phyloP scores from a whole-genome alignment of 345 rosid genomes.

The Noccaea caerulescens region DNA sequence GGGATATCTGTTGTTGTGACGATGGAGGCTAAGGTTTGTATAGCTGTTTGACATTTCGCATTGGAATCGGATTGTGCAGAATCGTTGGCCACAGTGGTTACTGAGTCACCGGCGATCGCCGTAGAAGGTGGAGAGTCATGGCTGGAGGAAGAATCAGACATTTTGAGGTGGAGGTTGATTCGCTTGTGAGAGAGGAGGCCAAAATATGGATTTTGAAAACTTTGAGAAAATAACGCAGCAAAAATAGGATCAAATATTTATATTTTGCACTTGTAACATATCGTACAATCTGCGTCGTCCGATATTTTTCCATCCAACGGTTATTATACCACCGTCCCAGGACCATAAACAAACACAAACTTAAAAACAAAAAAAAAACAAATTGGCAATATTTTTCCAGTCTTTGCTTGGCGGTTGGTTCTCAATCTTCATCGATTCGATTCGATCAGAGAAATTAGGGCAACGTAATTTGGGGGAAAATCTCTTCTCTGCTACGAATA shows the following conservation, averaged over 20 bases:
- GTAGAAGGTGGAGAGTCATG: slow-evolving; percentile 35
- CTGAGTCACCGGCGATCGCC: slow-evolving; percentile 2
- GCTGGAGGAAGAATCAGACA: slow-evolving; percentile 40
- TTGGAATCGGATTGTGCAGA: slow-evolving; percentile 24
- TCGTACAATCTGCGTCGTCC: neutral
- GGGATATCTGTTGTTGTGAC: slow-evolving; percentile 48
- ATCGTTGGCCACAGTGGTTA: slow-evolving; percentile 16
- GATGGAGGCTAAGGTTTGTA: slow-evolving; percentile 56
- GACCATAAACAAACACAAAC: slow-evolving; percentile 15
- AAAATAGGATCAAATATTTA: slow-evolving; percentile 29
- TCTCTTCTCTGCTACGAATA: slow-evolving; percentile 6
- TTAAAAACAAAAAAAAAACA: neutral
- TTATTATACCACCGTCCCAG: slow-evolving; percentile 6
- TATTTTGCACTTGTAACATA: neutral
- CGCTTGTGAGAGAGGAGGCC: slow-evolving; percentile 20
- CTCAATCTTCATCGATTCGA: slow-evolving; percentile 31
- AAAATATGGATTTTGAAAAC: neutral
- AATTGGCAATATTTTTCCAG: neutral
- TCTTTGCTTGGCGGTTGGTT: slow-evolving; percentile 27
- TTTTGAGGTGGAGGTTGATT: slow-evolving; percentile 14
- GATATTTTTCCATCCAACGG: slow-evolving; percentile 31
- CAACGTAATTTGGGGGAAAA: slow-evolving; percentile 27
- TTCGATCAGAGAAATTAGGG: slow-evolving; percentile 42
- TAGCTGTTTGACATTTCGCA: slow-evolving; percentile 47
- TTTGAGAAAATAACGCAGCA: slow-evolving; percentile 21